Base-by-base conservation (phyloP, 2,329 filamentous ascomycete species). In the Claviceps africana region DNA sequence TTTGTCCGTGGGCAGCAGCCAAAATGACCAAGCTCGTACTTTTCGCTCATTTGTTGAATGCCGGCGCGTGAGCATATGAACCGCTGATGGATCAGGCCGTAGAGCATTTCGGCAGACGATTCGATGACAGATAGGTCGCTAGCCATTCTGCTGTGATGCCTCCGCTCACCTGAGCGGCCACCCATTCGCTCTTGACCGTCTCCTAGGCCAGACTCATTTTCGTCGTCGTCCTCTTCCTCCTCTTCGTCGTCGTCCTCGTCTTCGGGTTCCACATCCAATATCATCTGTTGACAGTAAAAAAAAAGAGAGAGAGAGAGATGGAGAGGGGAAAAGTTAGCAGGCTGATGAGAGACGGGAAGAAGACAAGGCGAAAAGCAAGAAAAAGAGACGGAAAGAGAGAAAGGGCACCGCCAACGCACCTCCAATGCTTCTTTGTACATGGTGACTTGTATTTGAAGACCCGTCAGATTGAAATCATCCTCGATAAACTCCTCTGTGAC, bases 371-470 rank as follows among this genome's bases (percentile, higher is more conserved):
- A 8, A 40, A 30, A 4, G n/a, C n/a, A 15, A 13, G n/a, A n/a
- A 33, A 10, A 8, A 40, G 15, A 10, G 50, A 31, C 2, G 9
- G 11, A 33, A 9, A 33, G 9, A 33, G 9, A 33, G 19, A 22
- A 42, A 25, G 28, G 46, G 31, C 17, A 19, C 15, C 45, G 8
- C n/a, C 25, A 44, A 56, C 62, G 50, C 70, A 83, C 81, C 75
- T 98, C 93, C 57, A 98, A 73, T 13, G 93, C 93, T 71, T 98
- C 93, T 71, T 97, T 98, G 70, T 98, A 98, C 87, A 96, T 95
- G 57, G 88, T 85, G 50, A 98, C 93, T 71, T 97, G 91, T 55
- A 84, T 86, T 70, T 95, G 89, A 62, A 98, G 76, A 48, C 93
- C 93, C 1, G 93, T 98, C 58, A 98, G 76, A 70, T 98, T 98